Evolutionary conservation across 495 filamentous ascomycete species (phyloP).

Genomic region (Bombardia bombarda): DNA sequence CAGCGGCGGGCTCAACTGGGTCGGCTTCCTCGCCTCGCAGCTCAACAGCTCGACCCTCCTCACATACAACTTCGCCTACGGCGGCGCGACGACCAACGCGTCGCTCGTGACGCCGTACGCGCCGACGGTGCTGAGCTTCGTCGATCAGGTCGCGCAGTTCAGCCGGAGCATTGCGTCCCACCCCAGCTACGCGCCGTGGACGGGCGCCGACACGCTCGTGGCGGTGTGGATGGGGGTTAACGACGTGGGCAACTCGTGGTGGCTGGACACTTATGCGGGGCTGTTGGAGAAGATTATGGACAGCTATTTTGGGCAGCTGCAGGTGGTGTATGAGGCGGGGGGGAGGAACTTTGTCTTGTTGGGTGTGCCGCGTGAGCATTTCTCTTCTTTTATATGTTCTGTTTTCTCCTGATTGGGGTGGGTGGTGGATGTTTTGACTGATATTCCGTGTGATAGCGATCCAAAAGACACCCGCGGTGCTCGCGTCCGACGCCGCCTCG

Average conservation of each 20-base stretch:
- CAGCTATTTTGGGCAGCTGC: constrained; percentile 46
- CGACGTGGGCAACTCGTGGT: constrained; percentile 63
- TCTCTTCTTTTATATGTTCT: not conserved
- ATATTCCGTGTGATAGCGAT: constrained; percentile 41
- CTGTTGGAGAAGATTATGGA: constrained; percentile 49
- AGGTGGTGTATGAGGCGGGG: constrained; percentile 54
- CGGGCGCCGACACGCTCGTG: constrained; percentile 52
- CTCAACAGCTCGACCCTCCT: constrained; percentile 53
- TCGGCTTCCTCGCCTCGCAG: constrained; percentile 53
- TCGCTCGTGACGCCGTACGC: constrained; percentile 40
- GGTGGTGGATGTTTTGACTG: too few species aligned
- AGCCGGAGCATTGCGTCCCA: constrained; percentile 25
- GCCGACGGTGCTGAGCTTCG: constrained; percentile 47
- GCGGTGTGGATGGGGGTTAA: constrained; percentile 75
- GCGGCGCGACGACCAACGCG: constrained; percentile 61
- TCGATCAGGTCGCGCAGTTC: constrained; percentile 49
- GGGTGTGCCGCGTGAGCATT: constrained; percentile 52
- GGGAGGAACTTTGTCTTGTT: constrained; percentile 70
- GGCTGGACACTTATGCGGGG: constrained; percentile 27
- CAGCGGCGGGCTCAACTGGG: constrained; percentile 58
- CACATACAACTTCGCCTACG: constrained; percentile 63
- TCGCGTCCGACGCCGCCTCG: constrained; percentile 15
- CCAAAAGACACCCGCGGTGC: constrained; percentile 53
- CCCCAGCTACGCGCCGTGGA: constrained; percentile 48
- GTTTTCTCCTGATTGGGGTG: too few species aligned